These are phyloP conservation scores for Phialophora chinensis DNA, from an alignment of 2,329 filamentous ascomycete genomes.

Conservation along the genomic window DNA sequence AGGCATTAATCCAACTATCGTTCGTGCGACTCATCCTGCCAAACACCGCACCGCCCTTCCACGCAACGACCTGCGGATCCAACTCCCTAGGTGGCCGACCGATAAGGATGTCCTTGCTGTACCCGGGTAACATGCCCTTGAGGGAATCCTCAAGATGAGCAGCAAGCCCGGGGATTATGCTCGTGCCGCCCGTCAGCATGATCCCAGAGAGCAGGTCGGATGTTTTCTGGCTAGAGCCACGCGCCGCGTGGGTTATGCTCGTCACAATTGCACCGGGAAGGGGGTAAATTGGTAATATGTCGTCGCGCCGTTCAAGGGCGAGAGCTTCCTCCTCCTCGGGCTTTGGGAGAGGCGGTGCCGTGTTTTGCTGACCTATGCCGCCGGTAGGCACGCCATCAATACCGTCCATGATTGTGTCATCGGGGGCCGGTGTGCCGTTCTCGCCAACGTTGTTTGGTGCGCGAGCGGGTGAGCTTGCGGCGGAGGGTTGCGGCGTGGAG, in stretches of 20 bases:
- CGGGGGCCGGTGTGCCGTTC: conserved; percentile 51
- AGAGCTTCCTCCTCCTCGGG: conserved; percentile 46
- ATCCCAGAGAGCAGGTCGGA: conserved; percentile 88
- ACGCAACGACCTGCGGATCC: conserved; percentile 94
- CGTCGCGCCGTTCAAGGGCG: conserved; percentile 70
- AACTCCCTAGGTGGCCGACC: conserved; percentile 82
- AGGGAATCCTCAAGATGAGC: conserved; percentile 83
- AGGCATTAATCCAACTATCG: conserved; percentile 88
- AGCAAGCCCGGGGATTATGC: conserved; percentile 79
- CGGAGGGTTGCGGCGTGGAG: conserved; percentile 83
- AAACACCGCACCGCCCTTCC: conserved; percentile 98
- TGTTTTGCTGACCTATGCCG: conserved; percentile 24
- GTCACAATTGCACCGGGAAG: conserved; percentile 90
- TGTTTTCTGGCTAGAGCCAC: conserved; percentile 88
- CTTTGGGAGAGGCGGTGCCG: conserved; percentile 31
- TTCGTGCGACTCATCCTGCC: conserved; percentile 84
- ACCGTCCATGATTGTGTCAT: conserved; percentile 27
- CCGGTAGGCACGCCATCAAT: conserved; percentile 10
- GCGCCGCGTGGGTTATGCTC: conserved; percentile 84
- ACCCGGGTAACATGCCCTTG: conserved; percentile 66
- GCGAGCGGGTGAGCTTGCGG: conserved; percentile 83
- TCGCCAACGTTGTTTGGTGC: conserved; percentile 58
- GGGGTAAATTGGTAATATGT: conserved; percentile 79
- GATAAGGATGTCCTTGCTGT: conserved; percentile 70
- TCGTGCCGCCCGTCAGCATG: conserved; percentile 86